A percentile compares a stretch with the other conserved stretches of the same genome.
These are phyloP conservation scores for Stagonosporopsis cucurbitacearum DNA, from an alignment of 2,329 filamentous ascomycete species.

Conservation along the genomic window DNA sequence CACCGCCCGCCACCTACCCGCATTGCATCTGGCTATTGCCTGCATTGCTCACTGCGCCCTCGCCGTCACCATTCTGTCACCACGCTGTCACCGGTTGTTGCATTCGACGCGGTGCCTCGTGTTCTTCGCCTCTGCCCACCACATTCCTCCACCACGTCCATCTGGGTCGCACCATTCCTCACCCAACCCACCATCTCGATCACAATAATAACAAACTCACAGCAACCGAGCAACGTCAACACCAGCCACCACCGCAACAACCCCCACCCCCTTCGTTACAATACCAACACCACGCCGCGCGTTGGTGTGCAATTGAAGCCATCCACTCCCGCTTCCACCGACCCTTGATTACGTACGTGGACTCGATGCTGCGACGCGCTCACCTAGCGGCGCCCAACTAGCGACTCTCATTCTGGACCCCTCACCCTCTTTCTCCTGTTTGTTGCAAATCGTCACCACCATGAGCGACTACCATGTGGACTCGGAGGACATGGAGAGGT, in stretches of 20 bases:
- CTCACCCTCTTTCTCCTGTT: conserved; percentile 10
- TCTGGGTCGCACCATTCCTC: conserved; percentile 37
- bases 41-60: conserved; percentile 14
- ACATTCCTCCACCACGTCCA: conserved; percentile 35
- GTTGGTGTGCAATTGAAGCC: not conserved
- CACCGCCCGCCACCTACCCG: conserved; percentile 1
- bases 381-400: conserved; percentile 38
- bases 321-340: conserved; percentile 16
- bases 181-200: conserved; percentile 26
- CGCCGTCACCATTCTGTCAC: conserved; percentile 15
- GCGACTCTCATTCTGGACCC: conserved; percentile 21
- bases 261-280: conserved; percentile 5
- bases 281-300: not conserved
- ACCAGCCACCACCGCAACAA: conserved; percentile 6
- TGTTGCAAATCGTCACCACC: conserved; percentile 10
- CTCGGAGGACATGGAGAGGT: conserved; percentile 39
- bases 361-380: conserved; percentile 39
- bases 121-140: conserved; percentile 32
- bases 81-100: conserved; percentile 13
- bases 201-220: conserved; percentile 39
- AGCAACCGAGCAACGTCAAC: conserved; percentile 27
- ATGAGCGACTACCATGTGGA: conserved; percentile 41
- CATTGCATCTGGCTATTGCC: not conserved
- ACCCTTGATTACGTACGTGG: conserved; percentile 20
- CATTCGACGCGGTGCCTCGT: conserved; percentile 38